Conservation (phyloP, 1,139 yeast genomes). For the Pneumocystis canis region DNA sequence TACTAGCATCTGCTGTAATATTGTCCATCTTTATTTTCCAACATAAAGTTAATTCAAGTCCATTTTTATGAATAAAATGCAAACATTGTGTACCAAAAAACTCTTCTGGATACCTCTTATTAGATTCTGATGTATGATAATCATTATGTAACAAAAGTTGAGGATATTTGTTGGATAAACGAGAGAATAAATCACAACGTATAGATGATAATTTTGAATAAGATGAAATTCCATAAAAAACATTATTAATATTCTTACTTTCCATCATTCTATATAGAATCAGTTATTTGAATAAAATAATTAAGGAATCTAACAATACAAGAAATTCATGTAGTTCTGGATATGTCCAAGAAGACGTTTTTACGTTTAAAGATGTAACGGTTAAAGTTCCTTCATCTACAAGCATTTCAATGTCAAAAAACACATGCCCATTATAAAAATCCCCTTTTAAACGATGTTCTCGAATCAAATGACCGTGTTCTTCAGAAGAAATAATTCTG, state of each 20-base stretch:
- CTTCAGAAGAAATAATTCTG: neutral
- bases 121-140: neutral
- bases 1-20: neutral
- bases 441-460: neutral
- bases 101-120: neutral
- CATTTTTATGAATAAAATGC: neutral
- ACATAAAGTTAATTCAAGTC: neutral
- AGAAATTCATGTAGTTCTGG: neutral
- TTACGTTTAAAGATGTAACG: neutral
- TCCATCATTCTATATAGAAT: neutral
- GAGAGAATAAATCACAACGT: neutral
- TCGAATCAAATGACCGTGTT: neutral
- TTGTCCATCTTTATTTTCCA: neutral
- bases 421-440: neutral
- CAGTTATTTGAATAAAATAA: neutral
- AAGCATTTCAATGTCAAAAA: neutral
- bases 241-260: neutral
- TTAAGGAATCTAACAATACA: neutral
- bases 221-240: neutral
- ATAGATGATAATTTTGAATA: neutral
- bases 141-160: neutral
- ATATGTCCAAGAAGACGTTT: neutral
- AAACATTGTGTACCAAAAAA: neutral
- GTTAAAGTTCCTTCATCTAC: neutral
- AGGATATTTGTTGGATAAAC: neutral